Percentiles rank a stretch among this genome's conserved stretches.
Evolutionary conservation across 345 rosid genomes (phyloP).

Genomic region (Psidium guajava): DNA sequence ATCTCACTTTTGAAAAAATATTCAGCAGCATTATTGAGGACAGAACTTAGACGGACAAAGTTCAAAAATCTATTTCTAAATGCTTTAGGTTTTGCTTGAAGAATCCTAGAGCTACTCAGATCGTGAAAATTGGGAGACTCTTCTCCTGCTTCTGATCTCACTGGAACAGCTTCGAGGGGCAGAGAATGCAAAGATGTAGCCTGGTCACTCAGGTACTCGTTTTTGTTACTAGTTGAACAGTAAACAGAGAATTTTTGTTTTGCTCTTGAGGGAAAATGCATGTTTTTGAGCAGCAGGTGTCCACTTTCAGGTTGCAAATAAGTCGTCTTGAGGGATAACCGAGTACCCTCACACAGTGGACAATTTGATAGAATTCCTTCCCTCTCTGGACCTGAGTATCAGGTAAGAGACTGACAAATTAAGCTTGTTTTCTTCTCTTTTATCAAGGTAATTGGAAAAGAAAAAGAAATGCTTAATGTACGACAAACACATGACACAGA

Average conservation of each 20-base stretch:
- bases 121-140: conserved; percentile 8
- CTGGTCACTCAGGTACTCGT: background rate
- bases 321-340: conserved; percentile 12
- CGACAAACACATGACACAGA: background rate
- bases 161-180: conserved; percentile 22
- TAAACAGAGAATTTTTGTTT: conserved; percentile 15
- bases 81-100: conserved; percentile 27
- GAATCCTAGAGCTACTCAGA: conserved; percentile 8
- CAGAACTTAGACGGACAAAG: conserved; percentile 60
- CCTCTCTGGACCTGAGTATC: conserved; percentile 18
- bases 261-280: conserved; percentile 7
- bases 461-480: background rate
- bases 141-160: conserved; percentile 14
- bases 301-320: conserved; percentile 9
- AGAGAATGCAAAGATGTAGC: conserved; percentile 4
- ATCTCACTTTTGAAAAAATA: conserved; percentile 92
- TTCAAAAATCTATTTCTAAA: conserved; percentile 70
- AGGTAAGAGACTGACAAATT: background rate
- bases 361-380: conserved; percentile 4
- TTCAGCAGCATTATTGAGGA: conserved; percentile 61
- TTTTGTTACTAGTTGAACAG: background rate
- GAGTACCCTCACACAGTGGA: conserved; percentile 5
- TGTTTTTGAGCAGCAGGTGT: conserved; percentile 7
- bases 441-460: background rate
- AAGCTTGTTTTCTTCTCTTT: background rate